These are phyloP conservation scores for Barnettozyma wickerhamii DNA, from an alignment of 805 yeast species.

Conservation along the genomic window DNA sequence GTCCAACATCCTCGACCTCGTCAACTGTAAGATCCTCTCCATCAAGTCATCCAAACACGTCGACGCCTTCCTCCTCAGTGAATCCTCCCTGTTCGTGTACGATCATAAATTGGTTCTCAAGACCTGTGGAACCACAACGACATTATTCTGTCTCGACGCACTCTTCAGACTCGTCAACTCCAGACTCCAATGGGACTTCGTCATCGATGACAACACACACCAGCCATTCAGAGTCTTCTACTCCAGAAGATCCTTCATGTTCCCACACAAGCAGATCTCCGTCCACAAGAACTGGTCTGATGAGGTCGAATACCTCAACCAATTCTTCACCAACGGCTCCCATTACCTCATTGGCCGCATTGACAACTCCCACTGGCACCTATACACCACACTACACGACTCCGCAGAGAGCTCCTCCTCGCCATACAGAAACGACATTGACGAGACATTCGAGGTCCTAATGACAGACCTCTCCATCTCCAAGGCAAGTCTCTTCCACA, in stretches of 20 bases:
- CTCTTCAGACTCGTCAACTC: slow-evolving; percentile 48
- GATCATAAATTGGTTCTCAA: slow-evolving; percentile 81
- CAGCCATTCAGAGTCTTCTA: slow-evolving; percentile 71
- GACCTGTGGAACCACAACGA: slow-evolving; percentile 96
- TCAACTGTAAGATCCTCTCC: slow-evolving; percentile 85
- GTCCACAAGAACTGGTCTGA: slow-evolving; percentile 83
- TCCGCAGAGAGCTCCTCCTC: slow-evolving; percentile 11
- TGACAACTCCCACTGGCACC: slow-evolving; percentile 86
- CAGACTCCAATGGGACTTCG: slow-evolving; percentile 39
- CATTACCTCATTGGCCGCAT: slow-evolving; percentile 78
- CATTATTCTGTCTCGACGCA: slow-evolving; percentile 68
- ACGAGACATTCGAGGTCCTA: slow-evolving; percentile 81
- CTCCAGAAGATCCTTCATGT: slow-evolving; percentile 89
- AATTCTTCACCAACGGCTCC: slow-evolving; percentile 55
- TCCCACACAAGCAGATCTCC: slow-evolving; percentile 76
- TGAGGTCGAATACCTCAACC: slow-evolving; percentile 69
- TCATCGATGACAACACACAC: slow-evolving; percentile 16
- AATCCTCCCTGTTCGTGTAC: slow-evolving; percentile 85
- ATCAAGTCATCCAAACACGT: slow-evolving; percentile 59
- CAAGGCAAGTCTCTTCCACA: slow-evolving; percentile 54
- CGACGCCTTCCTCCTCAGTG: slow-evolving; percentile 85
- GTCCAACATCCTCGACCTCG: slow-evolving; percentile 71
- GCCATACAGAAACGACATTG: slow-evolving; percentile 27
- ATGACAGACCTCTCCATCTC: slow-evolving; percentile 78
- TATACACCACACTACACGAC: slow-evolving; percentile 58